Base-by-base conservation (phyloP, 345 rosid species). In the Lenwebbia sp. region DNA sequence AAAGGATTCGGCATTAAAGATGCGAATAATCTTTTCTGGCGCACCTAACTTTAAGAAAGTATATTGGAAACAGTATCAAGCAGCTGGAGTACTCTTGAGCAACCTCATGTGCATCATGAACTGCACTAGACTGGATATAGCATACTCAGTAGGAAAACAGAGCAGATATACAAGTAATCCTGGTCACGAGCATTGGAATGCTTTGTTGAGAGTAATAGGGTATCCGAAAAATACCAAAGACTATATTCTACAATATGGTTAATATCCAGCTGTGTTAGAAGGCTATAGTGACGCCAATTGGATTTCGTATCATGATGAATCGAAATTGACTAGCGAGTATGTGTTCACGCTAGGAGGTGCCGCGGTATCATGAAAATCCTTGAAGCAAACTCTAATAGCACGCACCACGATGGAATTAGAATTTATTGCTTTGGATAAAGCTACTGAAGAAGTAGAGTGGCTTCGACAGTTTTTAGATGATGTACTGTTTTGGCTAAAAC, bases 341-440 rank as follows among this genome's bases (percentile, higher is more conserved):
- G 30, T 57, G 11, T 56, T 57, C 1, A 6, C 0, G 3, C 28
- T 57, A 57, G 0, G 15, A 57, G 62, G 62, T 57, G 28, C 30
- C 30, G 23, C 3, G 0, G 1, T 57, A 57, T 57, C 0, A 40
- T 40, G 2, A 4, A 4, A 40, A 40, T 4, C 40, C 40, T 40
- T 4, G 40, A 40, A 40, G 40, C 2, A 40, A 40, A 40, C 40
- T 40, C 40, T 40, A 40, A 40, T 40, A 40, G 40, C 4, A 4
- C 40, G 40, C 40, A 2, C 40, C 4, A 40, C 4, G 40, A 40
- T 40, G 40, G 40, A 40, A 40, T 40, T 4, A 40, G 4, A 40
- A 40, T 40, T 40, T 40, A 40, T 40, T 40, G 40, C 40, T 2
- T 40, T 40, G 40, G 40, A 40, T 40, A 40, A 40, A 40, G 4